Percentiles rank a stretch among this genome's conserved stretches.
Conservation (phyloP, 495 filamentous ascomycete genomes). For the Cenococcum geophilum region DNA sequence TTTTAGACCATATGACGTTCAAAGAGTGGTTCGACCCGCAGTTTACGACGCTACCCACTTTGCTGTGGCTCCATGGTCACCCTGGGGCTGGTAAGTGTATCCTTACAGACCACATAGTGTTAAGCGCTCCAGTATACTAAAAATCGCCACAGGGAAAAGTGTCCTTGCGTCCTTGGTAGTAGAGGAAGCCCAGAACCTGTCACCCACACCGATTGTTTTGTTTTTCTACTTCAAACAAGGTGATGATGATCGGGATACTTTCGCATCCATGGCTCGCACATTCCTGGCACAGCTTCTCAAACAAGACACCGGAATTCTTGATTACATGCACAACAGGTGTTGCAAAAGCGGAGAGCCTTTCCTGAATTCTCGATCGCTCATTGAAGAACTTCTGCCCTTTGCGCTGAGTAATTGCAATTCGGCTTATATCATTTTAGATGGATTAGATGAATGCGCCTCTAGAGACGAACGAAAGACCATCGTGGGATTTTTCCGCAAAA, state of each 20-base stretch:
- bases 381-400: constrained; percentile 12
- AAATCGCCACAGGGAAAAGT: constrained; percentile 22
- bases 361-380: neutral
- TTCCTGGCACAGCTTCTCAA: constrained; percentile 14
- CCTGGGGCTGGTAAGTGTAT: constrained; percentile 25
- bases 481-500: constrained; percentile 6
- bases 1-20: constrained; percentile 14
- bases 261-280: constrained; percentile 8
- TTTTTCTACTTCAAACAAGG: constrained; percentile 26
- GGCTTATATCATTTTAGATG: constrained; percentile 24
- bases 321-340: constrained; percentile 10
- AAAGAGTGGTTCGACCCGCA: constrained; percentile 15
- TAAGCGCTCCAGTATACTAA: neutral
- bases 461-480: constrained; percentile 4
- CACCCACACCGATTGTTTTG: neutral
- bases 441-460: constrained; percentile 21
- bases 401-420: constrained; percentile 5
- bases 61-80: constrained; percentile 14
- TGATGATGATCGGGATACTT: constrained; percentile 14
- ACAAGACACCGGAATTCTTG: constrained; percentile 10
- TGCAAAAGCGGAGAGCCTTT: constrained; percentile 18
- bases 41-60: neutral
- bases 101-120: neutral
- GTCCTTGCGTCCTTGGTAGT: constrained; percentile 25
- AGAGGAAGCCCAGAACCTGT: constrained; percentile 10